A percentile compares a stretch with the other conserved stretches of the same genome.
Conservation (phyloP, 169 alveolate genomes). For the Cryptosporidium ubiquitum region DNA sequence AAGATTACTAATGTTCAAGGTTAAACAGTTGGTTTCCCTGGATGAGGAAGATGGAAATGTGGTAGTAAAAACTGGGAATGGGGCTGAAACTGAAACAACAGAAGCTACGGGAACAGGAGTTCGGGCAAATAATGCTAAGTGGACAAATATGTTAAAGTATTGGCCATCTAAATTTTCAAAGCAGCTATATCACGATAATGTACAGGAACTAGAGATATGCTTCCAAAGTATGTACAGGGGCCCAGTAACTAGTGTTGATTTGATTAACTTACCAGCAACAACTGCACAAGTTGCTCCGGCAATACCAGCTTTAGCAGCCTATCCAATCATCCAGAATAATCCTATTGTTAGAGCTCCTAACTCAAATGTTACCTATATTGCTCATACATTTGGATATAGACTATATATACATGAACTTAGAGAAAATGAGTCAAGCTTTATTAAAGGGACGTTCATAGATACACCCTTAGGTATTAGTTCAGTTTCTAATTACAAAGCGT, state of each 20-base stretch:
- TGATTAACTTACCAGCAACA: constrained; percentile 66
- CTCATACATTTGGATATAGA: constrained; percentile 70
- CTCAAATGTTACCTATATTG: constrained; percentile 23
- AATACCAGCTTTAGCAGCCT: constrained; percentile 73
- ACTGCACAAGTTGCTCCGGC: constrained; percentile 73
- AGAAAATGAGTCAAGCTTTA: constrained; percentile 19
- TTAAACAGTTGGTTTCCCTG: constrained; percentile 17
- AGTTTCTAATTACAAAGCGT: constrained; percentile 35
- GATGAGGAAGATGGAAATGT: constrained; percentile 7
- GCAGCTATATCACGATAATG: constrained; percentile 32
- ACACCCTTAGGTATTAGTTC: constrained; percentile 68
- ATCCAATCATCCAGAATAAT: constrained; percentile 62
- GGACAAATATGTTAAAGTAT: constrained; percentile 39
- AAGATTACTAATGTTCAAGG: constrained; percentile 33
- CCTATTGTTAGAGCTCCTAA: constrained; percentile 28
- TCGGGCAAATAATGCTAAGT: constrained; percentile 5
- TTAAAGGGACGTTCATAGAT: constrained; percentile 54
- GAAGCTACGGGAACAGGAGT: not conserved
- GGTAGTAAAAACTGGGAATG: not conserved
- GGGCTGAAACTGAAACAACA: not conserved
- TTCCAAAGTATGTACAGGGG: constrained; percentile 60
- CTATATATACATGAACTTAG: constrained; percentile 50
- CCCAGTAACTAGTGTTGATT: constrained; percentile 63
- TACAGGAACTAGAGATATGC: constrained; percentile 12
- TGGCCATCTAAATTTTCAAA: constrained; percentile 71